Evolutionary conservation across 345 rosid species (phyloP), one percentile per base, ranked within the genome.

Genomic region (Punica granatum): DNA sequence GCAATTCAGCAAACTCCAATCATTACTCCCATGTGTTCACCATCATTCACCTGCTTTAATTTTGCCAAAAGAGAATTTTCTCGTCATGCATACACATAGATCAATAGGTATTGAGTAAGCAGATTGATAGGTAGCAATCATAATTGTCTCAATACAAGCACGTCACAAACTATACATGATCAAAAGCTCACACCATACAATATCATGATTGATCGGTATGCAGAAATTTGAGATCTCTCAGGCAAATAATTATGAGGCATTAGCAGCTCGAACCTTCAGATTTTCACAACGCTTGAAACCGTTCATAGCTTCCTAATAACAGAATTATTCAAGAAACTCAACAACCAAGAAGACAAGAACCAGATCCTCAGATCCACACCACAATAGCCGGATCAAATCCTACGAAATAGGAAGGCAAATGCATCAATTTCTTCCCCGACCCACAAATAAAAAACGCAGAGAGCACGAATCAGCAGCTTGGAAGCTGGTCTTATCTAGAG

Each of bases 361-460:
- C 31, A 51, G 69, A 66, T 66, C 42, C 61, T 18, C 37, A 51
- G 60, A 66, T 51, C 69, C 61, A 41, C 34, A 30, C 5, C n/a
- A 28, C 46, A 7, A 23, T n/a, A 33, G 69, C 60, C 7, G 41
- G 59, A 66, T 49, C 69, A 66, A 66, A 25, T 58, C 60, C 69
- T 6, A 26, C 33, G 0, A 56, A 1, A 1, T n/a, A 4, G 34
- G 34, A 56, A 56, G 19, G 61, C 61, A 26, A 56, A 25, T 33
- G 61, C 34, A 26, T 56, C 61, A 11, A 56, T 2, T 56, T 56
- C 61, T 14, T 12, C 19, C 18, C 30, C 9, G 16, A 30, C 61
- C 16, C 19, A 26, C 16, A 26, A 56, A 30, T 56, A 6, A 51
- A n/a, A 23, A n/a, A 23, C 8, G 6, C 10, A 51, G 6, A 18